Base-by-base conservation (phyloP, 495 filamentous ascomycete genomes). In the Tuber aestivum region DNA sequence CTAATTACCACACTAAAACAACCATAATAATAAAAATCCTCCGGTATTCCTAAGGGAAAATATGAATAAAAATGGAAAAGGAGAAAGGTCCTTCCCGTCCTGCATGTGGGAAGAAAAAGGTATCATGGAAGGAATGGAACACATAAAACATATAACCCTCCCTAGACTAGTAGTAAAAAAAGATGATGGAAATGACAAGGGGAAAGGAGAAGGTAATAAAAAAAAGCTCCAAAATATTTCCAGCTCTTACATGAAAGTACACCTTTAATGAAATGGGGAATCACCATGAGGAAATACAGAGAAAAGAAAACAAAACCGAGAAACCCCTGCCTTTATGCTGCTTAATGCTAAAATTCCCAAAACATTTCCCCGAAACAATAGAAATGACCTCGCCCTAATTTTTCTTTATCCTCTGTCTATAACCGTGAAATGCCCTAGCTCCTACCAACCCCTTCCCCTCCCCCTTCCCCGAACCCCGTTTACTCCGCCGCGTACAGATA, bases 331-430 rank as follows among this genome's bases (percentile, higher is more conserved):
- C 70, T 79, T 75, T 79, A 79, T 79, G 72, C 76, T 70, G 27
- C 77, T 72, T 77, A 72, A 72, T 75, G 72, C 77, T 72, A 65
- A 79, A 74, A 74, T 42, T 79, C 76, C 48, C 71, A 73, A 79
- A 75, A 79, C 44, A 68, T 75, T 78, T 56, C 78, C 78, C 77
- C 50, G 77, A 75, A 79, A 79, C 78, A 79, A 79, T 75, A 71
- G 75, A 79, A 79, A 79, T 75, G 70, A 79, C 72, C 72, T 79
- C 73, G 70, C 77, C 78, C 77, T 56, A 65, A 73, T 79, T 79
- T 79, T 79, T 79, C 77, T 79, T 79, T 79, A 79, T 79, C 78
- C 78, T 79, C 77, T 75, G 72, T 79, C 73, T 79, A 79, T 79
- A 71, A 79, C 77, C 72, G 40, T 79, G 72, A 75, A 78, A 75